Conservation (phyloP, 1,139 yeast species). For the Hemisphaericaspora lyxosophila region DNA sequence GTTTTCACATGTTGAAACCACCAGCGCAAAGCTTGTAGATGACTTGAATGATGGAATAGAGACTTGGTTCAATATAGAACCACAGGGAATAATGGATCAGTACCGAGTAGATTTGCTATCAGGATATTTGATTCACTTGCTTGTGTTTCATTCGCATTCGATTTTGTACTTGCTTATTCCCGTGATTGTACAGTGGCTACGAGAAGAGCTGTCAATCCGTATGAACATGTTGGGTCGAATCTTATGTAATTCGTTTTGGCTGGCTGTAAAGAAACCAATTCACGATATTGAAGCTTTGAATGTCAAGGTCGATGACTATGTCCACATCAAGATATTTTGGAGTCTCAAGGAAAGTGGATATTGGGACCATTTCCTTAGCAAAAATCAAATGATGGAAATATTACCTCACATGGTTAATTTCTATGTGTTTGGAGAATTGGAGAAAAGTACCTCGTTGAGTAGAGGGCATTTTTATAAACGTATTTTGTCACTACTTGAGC, state of each 20-base stretch:
- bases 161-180: slow-evolving; percentile 35
- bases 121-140: slow-evolving; percentile 37
- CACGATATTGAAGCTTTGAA: slow-evolving; percentile 21
- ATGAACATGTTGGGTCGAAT: slow-evolving; percentile 8
- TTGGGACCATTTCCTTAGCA: slow-evolving; percentile 29
- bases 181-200: slow-evolving; percentile 37
- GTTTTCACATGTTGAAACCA: slow-evolving; percentile 29
- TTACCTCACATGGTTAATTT: slow-evolving; percentile 16
- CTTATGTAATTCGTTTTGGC: slow-evolving; percentile 29
- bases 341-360: slow-evolving; percentile 25
- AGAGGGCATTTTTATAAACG: slow-evolving; percentile 6
- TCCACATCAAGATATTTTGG: slow-evolving; percentile 26
- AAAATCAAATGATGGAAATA: slow-evolving; percentile 10
- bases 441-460: neutral
- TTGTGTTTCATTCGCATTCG: slow-evolving; percentile 35
- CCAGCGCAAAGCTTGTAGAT: too few species aligned
- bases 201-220: slow-evolving; percentile 20
- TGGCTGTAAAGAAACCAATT: slow-evolving; percentile 13
- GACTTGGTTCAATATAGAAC: slow-evolving; percentile 39
- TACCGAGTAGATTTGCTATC: slow-evolving; percentile 27
- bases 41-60: slow-evolving; percentile 36
- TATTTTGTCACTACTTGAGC: slow-evolving; percentile 3
- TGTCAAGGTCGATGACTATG: slow-evolving; percentile 14
- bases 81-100: slow-evolving; percentile 19
- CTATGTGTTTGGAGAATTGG: slow-evolving; percentile 9